These are phyloP conservation scores for Cladosporium sp. DNA, from an alignment of 2,329 filamentous ascomycete genomes.

Conservation along the genomic window DNA sequence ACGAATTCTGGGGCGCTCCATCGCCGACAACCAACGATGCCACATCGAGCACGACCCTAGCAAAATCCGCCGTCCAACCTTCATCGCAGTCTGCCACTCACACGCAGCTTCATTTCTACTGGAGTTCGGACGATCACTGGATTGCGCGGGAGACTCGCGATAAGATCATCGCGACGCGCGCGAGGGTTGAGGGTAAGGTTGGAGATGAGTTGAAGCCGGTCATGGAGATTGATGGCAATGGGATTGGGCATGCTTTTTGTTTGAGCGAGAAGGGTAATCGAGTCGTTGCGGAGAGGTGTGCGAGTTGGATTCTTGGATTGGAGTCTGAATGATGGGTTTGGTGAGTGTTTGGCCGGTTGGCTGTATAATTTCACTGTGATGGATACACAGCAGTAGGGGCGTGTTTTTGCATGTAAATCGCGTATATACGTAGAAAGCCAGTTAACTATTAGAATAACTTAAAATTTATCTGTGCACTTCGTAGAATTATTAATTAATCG, in stretches of 20 bases:
- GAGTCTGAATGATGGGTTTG: no score
- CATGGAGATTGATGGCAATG: constrained; percentile 53
- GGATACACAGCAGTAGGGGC: no score
- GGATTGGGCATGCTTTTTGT: constrained; percentile 58
- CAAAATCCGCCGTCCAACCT: background rate
- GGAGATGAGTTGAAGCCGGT: constrained; percentile 34
- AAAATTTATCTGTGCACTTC: no score
- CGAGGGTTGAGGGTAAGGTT: constrained; percentile 20
- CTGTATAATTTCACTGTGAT: background rate
- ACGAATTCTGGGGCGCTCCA: constrained; percentile 54
- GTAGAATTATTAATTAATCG: no score
- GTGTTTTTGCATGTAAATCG: no score
- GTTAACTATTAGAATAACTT: no score
- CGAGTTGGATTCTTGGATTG: constrained; percentile 40
- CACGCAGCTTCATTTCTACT: constrained; percentile 53
- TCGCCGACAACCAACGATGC: background rate
- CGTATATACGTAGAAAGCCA: no score
- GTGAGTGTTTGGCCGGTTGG: background rate
- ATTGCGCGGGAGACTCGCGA: constrained; percentile 56
- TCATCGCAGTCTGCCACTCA: background rate
- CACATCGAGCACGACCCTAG: background rate
- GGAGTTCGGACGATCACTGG: constrained; percentile 59
- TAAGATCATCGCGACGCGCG: constrained; percentile 47
- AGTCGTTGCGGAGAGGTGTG: constrained; percentile 49
- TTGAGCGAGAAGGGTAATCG: constrained; percentile 43